A percentile compares a stretch with the other conserved stretches of the same genome.
These are phyloP conservation scores for Chrysanthemum seticuspe DNA, from an alignment of 129 eudicot species.

Conservation along the genomic window DNA sequence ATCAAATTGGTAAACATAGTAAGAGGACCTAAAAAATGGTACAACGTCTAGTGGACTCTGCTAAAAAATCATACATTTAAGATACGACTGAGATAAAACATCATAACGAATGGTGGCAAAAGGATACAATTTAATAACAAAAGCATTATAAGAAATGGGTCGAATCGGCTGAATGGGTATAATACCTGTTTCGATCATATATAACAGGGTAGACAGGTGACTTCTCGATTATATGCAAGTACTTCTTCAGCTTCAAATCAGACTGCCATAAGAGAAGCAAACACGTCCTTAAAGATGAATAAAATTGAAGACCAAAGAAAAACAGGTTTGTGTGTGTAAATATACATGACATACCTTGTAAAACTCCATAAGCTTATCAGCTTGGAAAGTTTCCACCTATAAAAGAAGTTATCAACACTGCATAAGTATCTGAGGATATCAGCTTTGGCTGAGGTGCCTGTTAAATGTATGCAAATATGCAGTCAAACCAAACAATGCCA, in stretches of 20 bases:
- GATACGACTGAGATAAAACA: background rate
- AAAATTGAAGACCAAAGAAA: constrained; percentile 2
- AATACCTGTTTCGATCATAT: constrained; percentile 77
- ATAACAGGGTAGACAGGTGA: constrained; percentile 93
- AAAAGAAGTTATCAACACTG: constrained; percentile 25
- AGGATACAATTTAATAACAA: background rate
- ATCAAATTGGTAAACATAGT: background rate
- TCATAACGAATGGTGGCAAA: background rate
- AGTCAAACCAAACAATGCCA: constrained; percentile 5
- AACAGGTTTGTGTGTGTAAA: background rate
- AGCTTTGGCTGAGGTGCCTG: no score
- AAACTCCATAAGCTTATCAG: constrained; percentile 80
- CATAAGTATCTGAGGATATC: background rate
- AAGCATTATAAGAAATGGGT: no score
- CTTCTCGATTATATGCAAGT: constrained; percentile 80
- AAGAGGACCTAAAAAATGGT: constrained; percentile 1
- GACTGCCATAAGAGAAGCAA: constrained; percentile 56
- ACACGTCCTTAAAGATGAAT: constrained; percentile 10
- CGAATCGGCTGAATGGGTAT: background rate
- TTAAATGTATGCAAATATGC: constrained; percentile 9
- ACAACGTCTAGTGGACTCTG: background rate
- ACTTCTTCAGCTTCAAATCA: constrained; percentile 89
- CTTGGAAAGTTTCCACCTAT: constrained; percentile 67
- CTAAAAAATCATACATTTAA: background rate
- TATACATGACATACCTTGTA: constrained; percentile 52